Base-by-base conservation (phyloP, 495 filamentous ascomycete species). In the Hyaloscypha variabilis region DNA sequence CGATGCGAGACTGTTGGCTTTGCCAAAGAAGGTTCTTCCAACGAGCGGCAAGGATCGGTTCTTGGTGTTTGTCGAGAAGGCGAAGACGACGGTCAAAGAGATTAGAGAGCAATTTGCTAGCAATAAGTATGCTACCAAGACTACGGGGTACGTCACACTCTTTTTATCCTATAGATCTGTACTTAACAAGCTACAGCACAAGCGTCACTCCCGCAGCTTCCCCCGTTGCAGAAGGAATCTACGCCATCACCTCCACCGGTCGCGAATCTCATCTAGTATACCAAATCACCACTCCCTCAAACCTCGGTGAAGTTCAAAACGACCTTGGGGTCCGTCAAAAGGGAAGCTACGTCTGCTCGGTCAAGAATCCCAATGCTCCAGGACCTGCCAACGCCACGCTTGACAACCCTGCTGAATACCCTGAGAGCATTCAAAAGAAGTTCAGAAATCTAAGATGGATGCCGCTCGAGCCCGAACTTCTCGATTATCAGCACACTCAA, bases 1-100 rank as follows among this genome's bases (percentile, higher is more conserved):
- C 8, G 88, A 87, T 65, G 89, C 85, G 67, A 86, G 94, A 24
- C 77, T 98, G 19, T 77, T 94, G 68, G 87, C 86, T 1, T 77
- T 98, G 13, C 94, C 93, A 8, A 98, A 97, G 77, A 98, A 97
- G 74, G 86, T 88, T 39, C 82, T 94, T 21, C 94, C 94, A 0
- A 83, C 78, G n/a, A 90, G 82, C 23, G 83, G 84, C 21, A 81
- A 77, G 26, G 93, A 97, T 66, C 77, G 86, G 39, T 96, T 94
- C 75, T 88, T 94, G 79, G 83, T 83, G 14, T 95, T 96, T 73
- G 91, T 97, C 3, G 94, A 97, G 71, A 94, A 95, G 72, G 74
- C 88, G 0, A 82, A 84, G 0, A 78, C 83, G 8, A 84, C 86
- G 0, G 83, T 96, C 70, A 77, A 88, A 58, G 81, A 89, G n/a